Base-by-base conservation (phyloP, 192 early-diverging fungal genomes). In the Gamsiella multidivaricata region DNA sequence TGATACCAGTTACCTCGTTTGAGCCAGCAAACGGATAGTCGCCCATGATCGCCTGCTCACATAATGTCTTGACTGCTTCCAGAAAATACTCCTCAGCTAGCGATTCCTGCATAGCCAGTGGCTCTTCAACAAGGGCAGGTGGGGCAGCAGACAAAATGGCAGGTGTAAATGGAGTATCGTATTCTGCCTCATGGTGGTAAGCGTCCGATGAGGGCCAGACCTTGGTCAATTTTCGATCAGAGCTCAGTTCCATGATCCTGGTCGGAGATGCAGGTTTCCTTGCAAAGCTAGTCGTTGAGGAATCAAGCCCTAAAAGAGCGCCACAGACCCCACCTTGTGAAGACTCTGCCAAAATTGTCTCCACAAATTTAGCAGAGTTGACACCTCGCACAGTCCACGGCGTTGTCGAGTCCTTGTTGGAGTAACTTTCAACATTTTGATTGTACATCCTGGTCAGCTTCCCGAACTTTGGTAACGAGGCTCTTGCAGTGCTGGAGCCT, bases 21-120 rank as follows among this genome's bases (percentile, higher is more conserved):
- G 82, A 65, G 7, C 81, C 80, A 25, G 81, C 85, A 64, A 87
- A 87, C 25, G 85, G 85, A 62, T 87, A 87, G 0, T 82, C 85
- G 12, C 85, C 85, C 20, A 87, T 39, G 26, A 84, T 57, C 45
- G 79, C 85, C n/a, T 84, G 83, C 28, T 84, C 81, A 33, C 81
- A 87, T 7, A 87, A 37, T n/a, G 71, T 80, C 25, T 78, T 79
- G 15, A 87, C 64, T 34, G 83, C 69, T 46, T 60, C 75, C 33
- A 66, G 33, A 12, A 81, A 76, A 25, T 70, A 70, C 29, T 81
- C 84, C 10, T 37, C 23, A 4, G 60, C 70, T n/a, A 76, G 23
- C 1, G 58, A 54, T 15, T 62, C 72, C 18, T 63, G 74, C 1
- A 78, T 29, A 6, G 41, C 43, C 25, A 63, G 15, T 7, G 60